These are phyloP conservation scores for Zygoascus sp. DNA, from an alignment of 1,139 yeast species.

Conservation along the genomic window DNA sequence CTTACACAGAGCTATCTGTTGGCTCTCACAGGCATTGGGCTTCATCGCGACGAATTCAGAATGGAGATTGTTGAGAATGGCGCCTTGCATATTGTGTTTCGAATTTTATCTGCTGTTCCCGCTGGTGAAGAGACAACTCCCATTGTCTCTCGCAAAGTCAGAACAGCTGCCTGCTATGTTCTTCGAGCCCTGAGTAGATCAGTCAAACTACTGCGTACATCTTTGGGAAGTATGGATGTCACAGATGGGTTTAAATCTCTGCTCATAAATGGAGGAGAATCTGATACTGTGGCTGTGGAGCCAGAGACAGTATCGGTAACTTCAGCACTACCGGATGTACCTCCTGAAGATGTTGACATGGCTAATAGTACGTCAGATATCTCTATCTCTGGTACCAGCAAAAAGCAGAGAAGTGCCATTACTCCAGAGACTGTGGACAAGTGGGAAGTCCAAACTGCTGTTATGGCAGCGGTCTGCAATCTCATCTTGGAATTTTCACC, in stretches of 20 bases:
- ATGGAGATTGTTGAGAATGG: slow-evolving; percentile 32
- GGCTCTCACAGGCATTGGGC: slow-evolving; percentile 35
- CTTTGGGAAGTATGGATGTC: slow-evolving; percentile 55
- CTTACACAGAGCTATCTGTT: slow-evolving; percentile 13
- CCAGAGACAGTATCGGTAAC: not conserved
- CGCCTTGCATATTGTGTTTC: slow-evolving; percentile 29
- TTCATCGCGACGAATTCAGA: slow-evolving; percentile 34
- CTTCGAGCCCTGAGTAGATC: slow-evolving; percentile 73
- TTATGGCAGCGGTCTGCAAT: slow-evolving; percentile 70
- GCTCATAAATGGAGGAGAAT: slow-evolving; percentile 24
- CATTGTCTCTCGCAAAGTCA: slow-evolving; percentile 26
- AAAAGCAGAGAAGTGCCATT: not conserved
- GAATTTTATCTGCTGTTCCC: slow-evolving; percentile 25
- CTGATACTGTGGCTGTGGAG: too few relatives aligned
- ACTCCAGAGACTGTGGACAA: not conserved
- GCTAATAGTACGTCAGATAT: not conserved
- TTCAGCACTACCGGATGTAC: not conserved
- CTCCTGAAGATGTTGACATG: slow-evolving; percentile 7
- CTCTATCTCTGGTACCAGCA: not conserved
- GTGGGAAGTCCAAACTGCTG: slow-evolving; percentile 42
- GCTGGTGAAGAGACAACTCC: slow-evolving; percentile 14
- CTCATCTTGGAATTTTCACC: slow-evolving; percentile 78
- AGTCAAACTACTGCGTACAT: slow-evolving; percentile 62
- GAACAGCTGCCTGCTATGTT: slow-evolving; percentile 48
- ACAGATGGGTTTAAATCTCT: slow-evolving; percentile 46